Percentiles rank a stretch among this genome's conserved stretches.
Conservation (phyloP, 805 yeast genomes). For the Gaillardinia entomophila region DNA sequence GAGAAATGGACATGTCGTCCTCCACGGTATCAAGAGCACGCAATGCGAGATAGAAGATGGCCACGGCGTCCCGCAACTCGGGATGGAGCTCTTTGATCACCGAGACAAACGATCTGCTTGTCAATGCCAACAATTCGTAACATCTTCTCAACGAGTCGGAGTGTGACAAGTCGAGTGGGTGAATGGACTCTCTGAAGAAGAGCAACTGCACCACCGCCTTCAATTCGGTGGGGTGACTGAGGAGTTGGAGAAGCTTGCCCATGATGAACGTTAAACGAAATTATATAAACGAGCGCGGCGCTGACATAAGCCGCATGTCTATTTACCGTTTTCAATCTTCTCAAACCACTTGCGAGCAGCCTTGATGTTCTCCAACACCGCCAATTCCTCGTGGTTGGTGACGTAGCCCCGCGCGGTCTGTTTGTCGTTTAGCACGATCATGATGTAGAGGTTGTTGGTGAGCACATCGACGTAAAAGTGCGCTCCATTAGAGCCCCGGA, state of each 20-base stretch:
- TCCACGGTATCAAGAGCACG: constrained; percentile 94
- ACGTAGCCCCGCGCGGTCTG: constrained; percentile 10
- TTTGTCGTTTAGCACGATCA: constrained; percentile 49
- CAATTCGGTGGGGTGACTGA: constrained; percentile 68
- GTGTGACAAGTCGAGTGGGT: constrained; percentile 39
- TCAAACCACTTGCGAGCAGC: constrained; percentile 53
- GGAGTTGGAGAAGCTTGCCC: constrained; percentile 57
- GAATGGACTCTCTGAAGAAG: constrained; percentile 45
- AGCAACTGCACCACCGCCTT: constrained; percentile 60
- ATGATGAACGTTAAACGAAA: constrained; percentile 18
- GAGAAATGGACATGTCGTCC: constrained; percentile 87
- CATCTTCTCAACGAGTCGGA: constrained; percentile 46
- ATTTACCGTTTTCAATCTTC: constrained; percentile 27
- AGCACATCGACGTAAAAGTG: constrained; percentile 49
- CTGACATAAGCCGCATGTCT: background rate
- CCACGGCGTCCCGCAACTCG: constrained; percentile 72
- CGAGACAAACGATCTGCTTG: constrained; percentile 92
- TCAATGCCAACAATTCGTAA: constrained; percentile 55
- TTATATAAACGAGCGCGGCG: background rate
- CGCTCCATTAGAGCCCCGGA: constrained; percentile 51
- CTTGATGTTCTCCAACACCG: constrained; percentile 51
- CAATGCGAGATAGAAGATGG: constrained; percentile 78
- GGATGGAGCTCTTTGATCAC: constrained; percentile 91
- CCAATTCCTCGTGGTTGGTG: constrained; percentile 36
- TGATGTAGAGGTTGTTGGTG: constrained; percentile 56